These are phyloP conservation scores for Candida ipomoeae DNA, from an alignment of 805 yeast species.

Conservation along the genomic window DNA sequence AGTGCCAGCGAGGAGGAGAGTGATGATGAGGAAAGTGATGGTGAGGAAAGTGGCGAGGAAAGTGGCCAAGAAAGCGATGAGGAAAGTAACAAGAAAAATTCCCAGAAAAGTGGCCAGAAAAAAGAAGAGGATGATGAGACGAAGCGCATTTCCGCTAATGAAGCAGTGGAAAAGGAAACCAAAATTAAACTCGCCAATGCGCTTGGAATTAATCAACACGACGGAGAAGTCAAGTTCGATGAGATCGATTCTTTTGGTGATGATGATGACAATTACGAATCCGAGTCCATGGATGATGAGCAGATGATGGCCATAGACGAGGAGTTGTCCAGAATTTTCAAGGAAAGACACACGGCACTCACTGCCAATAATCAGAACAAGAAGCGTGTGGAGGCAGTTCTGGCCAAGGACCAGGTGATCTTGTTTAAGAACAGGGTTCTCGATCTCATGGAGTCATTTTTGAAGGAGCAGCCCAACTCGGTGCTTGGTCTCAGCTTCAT, in stretches of 20 bases:
- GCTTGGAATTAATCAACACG: slow-evolving; percentile 51
- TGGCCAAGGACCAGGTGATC: slow-evolving; percentile 75
- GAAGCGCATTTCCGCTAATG: slow-evolving; percentile 11
- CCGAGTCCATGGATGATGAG: slow-evolving; percentile 84
- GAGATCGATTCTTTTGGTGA: slow-evolving; percentile 36
- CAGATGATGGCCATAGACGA: slow-evolving; percentile 93
- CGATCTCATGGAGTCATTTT: slow-evolving; percentile 68
- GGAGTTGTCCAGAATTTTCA: slow-evolving; percentile 77
- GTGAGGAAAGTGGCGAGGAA: slow-evolving; percentile 7
- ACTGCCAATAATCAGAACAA: slow-evolving; percentile 46
- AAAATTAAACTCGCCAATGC: slow-evolving; percentile 67
- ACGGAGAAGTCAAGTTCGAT: slow-evolving; percentile 44
- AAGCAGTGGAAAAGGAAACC: slow-evolving; percentile 40
- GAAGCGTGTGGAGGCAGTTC: slow-evolving; percentile 67
- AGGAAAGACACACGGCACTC: slow-evolving; percentile 71
- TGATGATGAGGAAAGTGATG: slow-evolving; percentile 8
- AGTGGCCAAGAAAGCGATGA: slow-evolving; percentile 8
- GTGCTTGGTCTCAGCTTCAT: slow-evolving; percentile 41
- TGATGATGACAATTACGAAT: slow-evolving; percentile 59
- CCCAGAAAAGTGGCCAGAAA: not conserved
- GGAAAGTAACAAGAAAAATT: not conserved
- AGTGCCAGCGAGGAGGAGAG: slow-evolving; percentile 17
- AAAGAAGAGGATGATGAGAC: slow-evolving; percentile 12
- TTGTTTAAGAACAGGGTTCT: slow-evolving; percentile 74
- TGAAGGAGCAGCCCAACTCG: slow-evolving; percentile 42